Evolutionary conservation across 441 rosid genomes (phyloP).

Genomic region (Syzygium malaccense): DNA sequence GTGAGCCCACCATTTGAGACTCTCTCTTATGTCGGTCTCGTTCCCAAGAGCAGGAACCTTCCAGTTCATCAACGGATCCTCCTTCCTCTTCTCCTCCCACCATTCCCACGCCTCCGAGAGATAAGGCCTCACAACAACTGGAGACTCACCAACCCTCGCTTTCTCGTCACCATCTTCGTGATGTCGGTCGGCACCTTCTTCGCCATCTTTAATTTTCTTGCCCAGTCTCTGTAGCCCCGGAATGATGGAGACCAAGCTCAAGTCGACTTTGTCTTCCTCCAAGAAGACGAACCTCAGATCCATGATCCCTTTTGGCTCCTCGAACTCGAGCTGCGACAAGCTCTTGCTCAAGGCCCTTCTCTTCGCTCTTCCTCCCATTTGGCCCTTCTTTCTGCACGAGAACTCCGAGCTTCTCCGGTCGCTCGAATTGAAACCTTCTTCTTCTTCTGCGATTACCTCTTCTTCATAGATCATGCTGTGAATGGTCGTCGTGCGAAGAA

Average conservation of each 20-base stretch:
- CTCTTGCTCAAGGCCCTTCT: constrained; percentile 19
- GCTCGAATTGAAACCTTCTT: not conserved
- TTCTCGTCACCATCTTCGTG: constrained; percentile 8
- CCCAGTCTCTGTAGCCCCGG: constrained; percentile 65
- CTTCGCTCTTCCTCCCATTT: constrained; percentile 10
- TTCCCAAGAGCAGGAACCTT: constrained; percentile 36
- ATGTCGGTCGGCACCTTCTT: constrained; percentile 5
- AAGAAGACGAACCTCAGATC: constrained; percentile 85
- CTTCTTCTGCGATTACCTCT: constrained; percentile 13
- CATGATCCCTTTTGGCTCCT: constrained; percentile 78
- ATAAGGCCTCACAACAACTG: constrained; percentile 39
- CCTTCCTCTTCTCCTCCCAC: constrained; percentile 24
- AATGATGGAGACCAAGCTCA: constrained; percentile 59
- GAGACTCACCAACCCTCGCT: not conserved
- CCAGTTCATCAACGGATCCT: constrained; percentile 42
- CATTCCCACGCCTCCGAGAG: constrained; percentile 77
- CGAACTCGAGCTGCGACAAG: constrained; percentile 38
- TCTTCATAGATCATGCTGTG: constrained; percentile 29
- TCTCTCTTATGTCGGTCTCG: constrained; percentile 55
- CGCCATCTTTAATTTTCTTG: constrained; percentile 2
- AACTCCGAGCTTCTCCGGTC: not conserved
- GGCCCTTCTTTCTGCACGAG: not conserved
- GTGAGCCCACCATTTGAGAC: constrained; percentile 68
- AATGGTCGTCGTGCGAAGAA: constrained; percentile 23
- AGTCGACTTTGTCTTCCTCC: constrained; percentile 49